Conservation (phyloP, 1,284 basidiomycete genomes). For the Apiotrichum veenhuisii region DNA sequence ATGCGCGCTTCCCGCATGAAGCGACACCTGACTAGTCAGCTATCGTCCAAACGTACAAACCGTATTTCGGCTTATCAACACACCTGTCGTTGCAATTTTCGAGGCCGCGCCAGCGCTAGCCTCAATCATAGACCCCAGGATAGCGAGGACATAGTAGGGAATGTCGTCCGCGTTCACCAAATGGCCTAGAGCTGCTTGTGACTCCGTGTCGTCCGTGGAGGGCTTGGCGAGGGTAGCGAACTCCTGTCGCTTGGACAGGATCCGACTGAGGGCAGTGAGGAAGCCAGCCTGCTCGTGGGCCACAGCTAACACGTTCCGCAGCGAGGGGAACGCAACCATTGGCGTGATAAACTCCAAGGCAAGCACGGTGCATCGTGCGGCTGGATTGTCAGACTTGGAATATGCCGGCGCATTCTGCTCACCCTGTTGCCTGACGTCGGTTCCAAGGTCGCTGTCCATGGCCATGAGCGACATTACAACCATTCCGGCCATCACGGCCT, state of each 20-base stretch:
- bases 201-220: background rate
- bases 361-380: constrained; percentile 6
- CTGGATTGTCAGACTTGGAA: constrained; percentile 1
- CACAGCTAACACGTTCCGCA: background rate
- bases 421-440: constrained; percentile 1
- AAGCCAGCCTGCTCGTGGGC: background rate
- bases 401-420: background rate
- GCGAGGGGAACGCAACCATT: background rate
- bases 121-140: constrained; percentile 1
- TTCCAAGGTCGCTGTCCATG: background rate
- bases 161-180: constrained; percentile 3
- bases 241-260: background rate
- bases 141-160: background rate
- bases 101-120: background rate
- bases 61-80: background rate
- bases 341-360: constrained; percentile 9
- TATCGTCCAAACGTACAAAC: no score
- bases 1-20: constrained; percentile 12
- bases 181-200: background rate
- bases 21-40: constrained; percentile 2
- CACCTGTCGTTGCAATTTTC: constrained; percentile 2
- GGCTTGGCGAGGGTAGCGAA: background rate
- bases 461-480: constrained; percentile 5
- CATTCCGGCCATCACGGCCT: background rate
- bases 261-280: background rate